Conservation (phyloP, 768 basidiomycete species). For the Saitozyma sp. region DNA sequence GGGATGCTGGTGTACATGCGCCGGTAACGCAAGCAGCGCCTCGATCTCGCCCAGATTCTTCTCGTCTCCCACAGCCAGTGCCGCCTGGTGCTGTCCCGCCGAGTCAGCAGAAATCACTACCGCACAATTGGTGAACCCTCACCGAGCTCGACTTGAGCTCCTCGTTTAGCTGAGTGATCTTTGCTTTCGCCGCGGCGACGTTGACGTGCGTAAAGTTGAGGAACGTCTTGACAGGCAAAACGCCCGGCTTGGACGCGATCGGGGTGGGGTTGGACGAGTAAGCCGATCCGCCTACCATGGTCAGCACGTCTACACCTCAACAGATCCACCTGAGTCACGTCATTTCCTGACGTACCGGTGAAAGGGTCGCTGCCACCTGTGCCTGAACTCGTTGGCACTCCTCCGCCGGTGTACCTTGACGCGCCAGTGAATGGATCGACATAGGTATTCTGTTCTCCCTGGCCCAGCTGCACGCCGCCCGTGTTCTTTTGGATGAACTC, state of each 20-base stretch:
- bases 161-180: constrained; percentile 67
- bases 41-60: constrained; percentile 35
- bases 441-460: constrained; percentile 58
- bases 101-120: not conserved
- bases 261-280: constrained; percentile 53
- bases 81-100: constrained; percentile 17
- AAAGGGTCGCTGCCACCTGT: constrained; percentile 40
- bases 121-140: not conserved
- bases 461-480: constrained; percentile 65
- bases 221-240: constrained; percentile 55
- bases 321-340: constrained; percentile 66
- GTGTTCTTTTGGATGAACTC: constrained; percentile 93
- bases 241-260: constrained; percentile 47
- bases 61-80: constrained; percentile 31
- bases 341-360: constrained; percentile 29
- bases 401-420: constrained; percentile 38
- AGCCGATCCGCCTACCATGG: constrained; percentile 53
- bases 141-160: constrained; percentile 59
- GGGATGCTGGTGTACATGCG: not conserved
- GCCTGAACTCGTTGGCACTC: constrained; percentile 8
- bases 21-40: constrained; percentile 24
- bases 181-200: constrained; percentile 64
- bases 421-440: constrained; percentile 89
- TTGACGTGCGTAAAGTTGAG: constrained; percentile 81
- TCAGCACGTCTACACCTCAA: constrained; percentile 57